Conservation (phyloP, 306 rosid genomes). For the Leucaena leucocephala region DNA sequence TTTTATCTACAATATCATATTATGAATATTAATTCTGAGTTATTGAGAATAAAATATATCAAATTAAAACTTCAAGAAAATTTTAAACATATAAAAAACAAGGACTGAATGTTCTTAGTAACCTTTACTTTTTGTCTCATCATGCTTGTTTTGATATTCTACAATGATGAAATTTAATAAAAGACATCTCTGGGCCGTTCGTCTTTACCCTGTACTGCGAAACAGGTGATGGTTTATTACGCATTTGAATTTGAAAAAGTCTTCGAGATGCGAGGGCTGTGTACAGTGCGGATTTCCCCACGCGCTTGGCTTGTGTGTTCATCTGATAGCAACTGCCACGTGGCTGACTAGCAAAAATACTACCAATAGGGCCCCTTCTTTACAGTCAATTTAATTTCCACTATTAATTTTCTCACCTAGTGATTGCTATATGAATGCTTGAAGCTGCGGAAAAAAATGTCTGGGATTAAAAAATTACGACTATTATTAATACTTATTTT, state of each 20-base stretch:
- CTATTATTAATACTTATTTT: too few species aligned
- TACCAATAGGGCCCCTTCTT: background rate
- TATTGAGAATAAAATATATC: too few species aligned
- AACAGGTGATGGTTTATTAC: slow-evolving; percentile 8
- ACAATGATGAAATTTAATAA: background rate
- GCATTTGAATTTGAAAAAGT: slow-evolving; percentile 55
- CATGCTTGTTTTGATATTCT: background rate
- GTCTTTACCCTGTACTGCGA: slow-evolving; percentile 7
- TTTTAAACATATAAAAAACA: too few species aligned
- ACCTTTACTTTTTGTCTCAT: background rate
- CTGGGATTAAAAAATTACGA: too few species aligned
- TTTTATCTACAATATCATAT: too few species aligned
- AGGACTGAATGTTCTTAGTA: too few species aligned
- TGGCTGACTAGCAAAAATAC: slow-evolving; percentile 31
- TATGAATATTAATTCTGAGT: background rate
- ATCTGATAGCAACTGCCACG: slow-evolving; percentile 24
- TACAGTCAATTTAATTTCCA: background rate
- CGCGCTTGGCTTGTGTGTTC: slow-evolving; percentile 29
- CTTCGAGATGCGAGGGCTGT: slow-evolving; percentile 33
- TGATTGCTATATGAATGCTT: too few species aligned
- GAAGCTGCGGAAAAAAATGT: too few species aligned
- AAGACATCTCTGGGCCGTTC: background rate
- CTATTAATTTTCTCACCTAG: background rate
- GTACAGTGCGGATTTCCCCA: background rate
- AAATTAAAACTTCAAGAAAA: too few species aligned